Percentiles rank a stretch among this genome's conserved stretches.
These are phyloP conservation scores for Senna siamea DNA, from an alignment of 306 rosid species.

Conservation along the genomic window DNA sequence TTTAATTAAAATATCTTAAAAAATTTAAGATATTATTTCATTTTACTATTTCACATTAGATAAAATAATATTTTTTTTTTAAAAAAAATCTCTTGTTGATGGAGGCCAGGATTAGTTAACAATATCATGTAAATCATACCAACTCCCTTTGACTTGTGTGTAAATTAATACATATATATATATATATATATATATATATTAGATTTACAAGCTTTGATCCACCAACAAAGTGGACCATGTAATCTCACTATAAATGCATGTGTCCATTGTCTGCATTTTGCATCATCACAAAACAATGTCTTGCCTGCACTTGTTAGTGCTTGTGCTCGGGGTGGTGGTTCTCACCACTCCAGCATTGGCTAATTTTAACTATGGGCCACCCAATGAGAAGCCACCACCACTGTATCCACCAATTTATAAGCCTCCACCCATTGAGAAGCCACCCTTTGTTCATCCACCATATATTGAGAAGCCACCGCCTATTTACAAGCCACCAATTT, in stretches of 20 bases:
- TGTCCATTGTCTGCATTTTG: background rate
- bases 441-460: conserved; percentile 15
- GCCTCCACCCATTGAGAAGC: conserved; percentile 26
- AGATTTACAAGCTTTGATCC: background rate
- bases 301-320: conserved; percentile 19
- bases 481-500: conserved; percentile 15
- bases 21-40: too few relatives aligned
- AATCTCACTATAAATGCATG: conserved; percentile 38
- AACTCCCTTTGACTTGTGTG: background rate
- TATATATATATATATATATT: background rate
- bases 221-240: background rate
- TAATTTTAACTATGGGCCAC: background rate
- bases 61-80: too few relatives aligned
- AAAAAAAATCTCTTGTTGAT: too few relatives aligned
- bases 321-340: conserved; percentile 39
- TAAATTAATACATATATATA: background rate
- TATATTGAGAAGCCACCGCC: conserved; percentile 33
- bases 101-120: background rate
- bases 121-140: background rate
- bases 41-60: too few relatives aligned
- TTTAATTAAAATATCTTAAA: too few relatives aligned
- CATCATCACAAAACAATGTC: too few relatives aligned
- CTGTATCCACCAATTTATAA: background rate
- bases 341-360: conserved; percentile 35
- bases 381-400: conserved; percentile 22